Evolutionary conservation across 495 filamentous ascomycete species (phyloP).

Genomic region (Lophiotrema nucula): DNA sequence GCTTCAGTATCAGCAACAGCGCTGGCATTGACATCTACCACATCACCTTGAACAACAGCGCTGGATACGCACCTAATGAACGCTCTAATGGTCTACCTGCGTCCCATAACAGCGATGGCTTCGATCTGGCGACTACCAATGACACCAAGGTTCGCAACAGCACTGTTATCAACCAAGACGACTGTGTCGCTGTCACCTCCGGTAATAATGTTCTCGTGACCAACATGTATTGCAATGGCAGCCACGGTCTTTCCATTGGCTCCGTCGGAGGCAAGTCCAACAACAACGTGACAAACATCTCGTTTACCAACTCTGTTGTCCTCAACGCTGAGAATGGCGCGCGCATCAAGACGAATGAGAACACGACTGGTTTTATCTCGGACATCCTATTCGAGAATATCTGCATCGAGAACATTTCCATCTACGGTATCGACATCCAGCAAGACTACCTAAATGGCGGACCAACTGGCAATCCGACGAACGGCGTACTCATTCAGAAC

Average conservation of each 20-base stretch:
- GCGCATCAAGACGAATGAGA: background rate
- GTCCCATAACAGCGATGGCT: background rate
- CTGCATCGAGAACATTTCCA: background rate
- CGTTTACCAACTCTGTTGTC: background rate
- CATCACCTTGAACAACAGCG: slow-evolving; percentile 46
- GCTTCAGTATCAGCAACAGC: slow-evolving; percentile 42
- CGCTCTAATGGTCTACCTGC: too few species aligned
- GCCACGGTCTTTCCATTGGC: slow-evolving; percentile 4
- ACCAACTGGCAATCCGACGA: slow-evolving; percentile 1
- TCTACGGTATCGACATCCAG: slow-evolving; percentile 1
- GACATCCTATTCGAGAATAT: background rate
- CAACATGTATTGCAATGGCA: slow-evolving; percentile 2
- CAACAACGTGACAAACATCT: background rate
- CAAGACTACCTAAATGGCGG: background rate
- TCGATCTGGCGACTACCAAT: slow-evolving; percentile 6
- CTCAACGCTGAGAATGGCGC: background rate
- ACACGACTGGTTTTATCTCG: background rate
- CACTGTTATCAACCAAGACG: slow-evolving; percentile 18
- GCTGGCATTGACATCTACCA: slow-evolving; percentile 35
- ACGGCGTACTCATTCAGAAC: background rate
- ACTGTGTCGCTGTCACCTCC: slow-evolving; percentile 9
- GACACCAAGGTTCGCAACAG: background rate
- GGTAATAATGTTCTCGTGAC: background rate
- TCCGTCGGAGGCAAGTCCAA: slow-evolving; percentile 4
- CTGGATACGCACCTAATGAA: slow-evolving; percentile 43